Conservation (phyloP, 106 monocot genomes). For the Amphibolis antarctica region DNA sequence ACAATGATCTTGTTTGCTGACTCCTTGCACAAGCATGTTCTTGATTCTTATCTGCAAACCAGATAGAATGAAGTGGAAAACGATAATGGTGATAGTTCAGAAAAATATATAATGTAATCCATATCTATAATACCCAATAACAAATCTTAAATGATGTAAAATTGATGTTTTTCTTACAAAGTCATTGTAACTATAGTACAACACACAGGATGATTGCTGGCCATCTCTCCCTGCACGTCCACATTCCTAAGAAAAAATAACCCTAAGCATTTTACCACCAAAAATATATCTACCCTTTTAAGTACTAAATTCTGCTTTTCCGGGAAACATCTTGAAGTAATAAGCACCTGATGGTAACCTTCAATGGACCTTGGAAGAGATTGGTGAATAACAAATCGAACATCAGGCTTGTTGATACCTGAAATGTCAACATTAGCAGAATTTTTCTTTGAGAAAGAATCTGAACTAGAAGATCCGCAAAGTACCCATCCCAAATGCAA, state of each 20-base stretch:
- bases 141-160: not conserved
- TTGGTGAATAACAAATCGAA: constrained; percentile 97
- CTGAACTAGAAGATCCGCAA: not conserved
- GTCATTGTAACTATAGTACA: constrained; percentile 90
- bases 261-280: not conserved
- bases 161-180: constrained; percentile 42
- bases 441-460: not conserved
- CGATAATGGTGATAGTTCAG: not conserved
- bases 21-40: constrained; percentile 83
- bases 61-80: not conserved
- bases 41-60: constrained; percentile 68
- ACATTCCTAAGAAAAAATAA: constrained; percentile 52
- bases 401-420: constrained; percentile 99
- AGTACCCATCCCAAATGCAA: constrained; percentile 98
- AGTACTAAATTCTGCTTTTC: not conserved
- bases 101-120: not conserved
- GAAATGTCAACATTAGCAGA: constrained; percentile 14
- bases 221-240: constrained; percentile 98
- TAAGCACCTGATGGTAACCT: constrained; percentile 81
- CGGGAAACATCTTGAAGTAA: not conserved
- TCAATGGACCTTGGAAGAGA: constrained; percentile 97
- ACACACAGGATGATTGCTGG: constrained; percentile 67
- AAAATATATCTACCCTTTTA: not conserved
- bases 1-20: constrained; percentile 44
- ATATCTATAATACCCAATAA: not conserved